Base-by-base conservation (phyloP, 768 basidiomycete genomes). In the Cystofilobasidium macerans region DNA sequence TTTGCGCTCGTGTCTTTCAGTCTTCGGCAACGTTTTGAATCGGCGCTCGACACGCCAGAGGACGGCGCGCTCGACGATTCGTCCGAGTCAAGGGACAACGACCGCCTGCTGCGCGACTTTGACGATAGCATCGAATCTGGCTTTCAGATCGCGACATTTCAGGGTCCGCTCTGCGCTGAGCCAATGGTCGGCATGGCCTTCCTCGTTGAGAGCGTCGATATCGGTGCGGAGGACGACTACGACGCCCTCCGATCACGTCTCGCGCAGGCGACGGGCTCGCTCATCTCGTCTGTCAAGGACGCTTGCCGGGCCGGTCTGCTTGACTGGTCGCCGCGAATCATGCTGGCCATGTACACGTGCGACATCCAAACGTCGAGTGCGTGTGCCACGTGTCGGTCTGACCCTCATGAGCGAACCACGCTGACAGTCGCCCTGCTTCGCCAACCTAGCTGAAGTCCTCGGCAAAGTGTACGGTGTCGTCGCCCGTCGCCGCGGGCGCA, bases 271-370 rank as follows among this genome's bases (percentile, higher is more conserved):
- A 85, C 87, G 1, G 95, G 95, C 18, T 92, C 92, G 2, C 79
- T 95, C 56, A 91, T 94, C 69, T 88, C 95, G 4, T 82, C 85
- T 3, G 85, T 89, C 45, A 83, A 86, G 75, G 95, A 99, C 71
- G 86, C 89, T 0, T 98, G 92, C 74, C 83, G 88, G 67, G 86
- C 85, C 70, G 92, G 88, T 0, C 75, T 99, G 64, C 78, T 98
- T 53, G 95, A 98, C 76, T 99, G 95, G 95, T 97, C 93, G 1
- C 95, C 95, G 18, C 81, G 95, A 65, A 81, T 99, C 70, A 89
- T 93, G 85, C 79, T 99, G 70, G 95, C 95, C 0, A 98, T 98
- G 91, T 99, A 99, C 75, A 86, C 87, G 16, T 99, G 94, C 76
- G 93, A 98, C 73, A 98, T 99, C 62, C 95, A 97, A 77, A 89